phyloP scores from a whole-genome alignment of 352 stramenopile species.

The Blastocystis sp. region DNA sequence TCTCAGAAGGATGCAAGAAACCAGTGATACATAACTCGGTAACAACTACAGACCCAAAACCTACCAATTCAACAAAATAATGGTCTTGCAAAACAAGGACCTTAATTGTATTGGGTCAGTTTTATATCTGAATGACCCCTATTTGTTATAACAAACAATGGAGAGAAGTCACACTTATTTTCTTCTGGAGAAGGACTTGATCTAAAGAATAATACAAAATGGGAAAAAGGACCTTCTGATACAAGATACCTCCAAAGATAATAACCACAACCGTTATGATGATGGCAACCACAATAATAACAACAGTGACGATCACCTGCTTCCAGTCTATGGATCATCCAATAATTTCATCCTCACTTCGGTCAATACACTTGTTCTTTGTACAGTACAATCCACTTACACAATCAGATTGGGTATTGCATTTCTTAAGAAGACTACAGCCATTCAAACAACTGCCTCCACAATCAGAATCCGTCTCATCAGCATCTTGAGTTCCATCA shows the following conservation, averaged over 20 bases:
- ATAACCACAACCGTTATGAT: conserved; percentile 15
- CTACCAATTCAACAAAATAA: conserved; percentile 9
- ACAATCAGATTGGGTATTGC: not conserved
- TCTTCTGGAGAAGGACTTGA: too few relatives aligned
- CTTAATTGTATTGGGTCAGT: not conserved
- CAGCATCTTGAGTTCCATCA: not conserved
- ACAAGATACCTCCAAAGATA: conserved; percentile 47
- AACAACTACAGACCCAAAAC: not conserved
- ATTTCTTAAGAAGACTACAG: not conserved
- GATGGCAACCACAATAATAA: conserved; percentile 14
- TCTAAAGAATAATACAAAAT: not conserved
- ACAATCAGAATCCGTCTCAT: conserved; percentile 54
- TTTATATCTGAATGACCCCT: not conserved
- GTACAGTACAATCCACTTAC: conserved; percentile 27
- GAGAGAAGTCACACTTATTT: conserved; percentile 4
- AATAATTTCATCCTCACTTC: not conserved
- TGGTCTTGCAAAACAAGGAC: not conserved
- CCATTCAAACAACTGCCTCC: conserved; percentile 9
- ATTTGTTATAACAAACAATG: conserved; percentile 53
- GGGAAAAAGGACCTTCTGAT: not conserved
- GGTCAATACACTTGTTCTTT: conserved; percentile 52
- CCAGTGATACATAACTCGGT: conserved; percentile 48
- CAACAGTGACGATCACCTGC: conserved; percentile 21
- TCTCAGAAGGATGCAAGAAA: conserved; percentile 9
- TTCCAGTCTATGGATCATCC: conserved; percentile 35